Conservation (phyloP, 164 flowering plant genomes). For the Cinnamomum chago region DNA sequence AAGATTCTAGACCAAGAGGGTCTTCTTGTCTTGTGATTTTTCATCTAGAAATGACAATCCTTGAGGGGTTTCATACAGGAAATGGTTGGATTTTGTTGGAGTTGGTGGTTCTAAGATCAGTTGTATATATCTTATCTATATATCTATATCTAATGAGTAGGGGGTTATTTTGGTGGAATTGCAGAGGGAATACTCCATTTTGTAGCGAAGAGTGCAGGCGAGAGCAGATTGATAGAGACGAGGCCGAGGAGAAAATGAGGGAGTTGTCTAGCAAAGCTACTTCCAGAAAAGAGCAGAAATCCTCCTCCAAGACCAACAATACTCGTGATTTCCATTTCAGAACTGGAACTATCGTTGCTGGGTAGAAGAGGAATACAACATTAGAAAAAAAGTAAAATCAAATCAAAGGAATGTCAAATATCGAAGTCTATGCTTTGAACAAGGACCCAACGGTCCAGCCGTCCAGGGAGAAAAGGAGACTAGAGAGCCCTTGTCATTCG, state of each 20-base stretch:
- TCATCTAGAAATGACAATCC: background rate
- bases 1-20: background rate
- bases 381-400: background rate
- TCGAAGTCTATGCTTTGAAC: no score
- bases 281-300: constrained; percentile 9
- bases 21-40: background rate
- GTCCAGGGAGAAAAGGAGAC: background rate
- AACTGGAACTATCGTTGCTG: constrained; percentile 63
- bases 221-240: constrained; percentile 75
- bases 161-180: constrained; percentile 5
- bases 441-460: no score
- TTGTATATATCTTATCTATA: no score
- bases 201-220: constrained; percentile 89
- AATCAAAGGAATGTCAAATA: background rate
- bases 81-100: background rate
- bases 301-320: constrained; percentile 13
- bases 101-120: background rate
- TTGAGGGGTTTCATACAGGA: background rate
- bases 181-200: constrained; percentile 89
- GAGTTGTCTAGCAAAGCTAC: constrained; percentile 18
- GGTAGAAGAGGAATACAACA: constrained; percentile 16
- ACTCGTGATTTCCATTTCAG: constrained; percentile 33
- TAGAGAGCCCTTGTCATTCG: background rate
- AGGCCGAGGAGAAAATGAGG: constrained; percentile 59
- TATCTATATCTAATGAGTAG: no score